Conservation (phyloP, 2,329 filamentous ascomycete species). For the Alternaria angustiovoidea region DNA sequence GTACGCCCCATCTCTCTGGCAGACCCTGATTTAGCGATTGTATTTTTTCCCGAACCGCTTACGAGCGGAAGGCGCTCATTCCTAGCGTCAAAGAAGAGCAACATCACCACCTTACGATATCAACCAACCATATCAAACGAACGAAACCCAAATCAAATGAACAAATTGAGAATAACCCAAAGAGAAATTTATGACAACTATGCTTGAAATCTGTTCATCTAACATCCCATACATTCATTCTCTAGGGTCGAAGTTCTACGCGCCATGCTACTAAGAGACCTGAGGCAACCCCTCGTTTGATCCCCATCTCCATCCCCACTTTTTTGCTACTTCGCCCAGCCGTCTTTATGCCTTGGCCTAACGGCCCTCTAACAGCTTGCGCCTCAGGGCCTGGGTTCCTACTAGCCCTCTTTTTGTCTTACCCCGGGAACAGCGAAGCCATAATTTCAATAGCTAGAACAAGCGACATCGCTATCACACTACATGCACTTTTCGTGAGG, state of each 20-base stretch:
- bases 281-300: conserved; percentile 2
- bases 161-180: not conserved
- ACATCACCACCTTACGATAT: conserved; percentile 2
- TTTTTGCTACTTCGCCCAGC: not conserved
- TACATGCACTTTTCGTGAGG: not conserved
- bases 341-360: not conserved
- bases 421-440: not conserved
- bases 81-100: not conserved
- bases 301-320: not conserved
- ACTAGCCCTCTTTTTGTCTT: not conserved
- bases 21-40: conserved; percentile 14
- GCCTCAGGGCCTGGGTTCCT: not conserved
- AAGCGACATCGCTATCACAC: not conserved
- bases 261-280: not conserved
- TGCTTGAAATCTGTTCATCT: not conserved
- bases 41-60: not conserved
- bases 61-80: conserved; percentile 1
- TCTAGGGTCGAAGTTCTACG: not conserved
- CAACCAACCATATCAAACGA: not conserved
- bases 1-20: conserved; percentile 9
- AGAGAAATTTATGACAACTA: not conserved
- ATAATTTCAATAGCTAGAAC: not conserved
- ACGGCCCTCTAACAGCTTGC: not conserved
- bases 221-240: not conserved
- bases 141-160: not conserved